Base-by-base conservation (phyloP, 2,329 filamentous ascomycete genomes). In the Trichophyton schoenleinii region DNA sequence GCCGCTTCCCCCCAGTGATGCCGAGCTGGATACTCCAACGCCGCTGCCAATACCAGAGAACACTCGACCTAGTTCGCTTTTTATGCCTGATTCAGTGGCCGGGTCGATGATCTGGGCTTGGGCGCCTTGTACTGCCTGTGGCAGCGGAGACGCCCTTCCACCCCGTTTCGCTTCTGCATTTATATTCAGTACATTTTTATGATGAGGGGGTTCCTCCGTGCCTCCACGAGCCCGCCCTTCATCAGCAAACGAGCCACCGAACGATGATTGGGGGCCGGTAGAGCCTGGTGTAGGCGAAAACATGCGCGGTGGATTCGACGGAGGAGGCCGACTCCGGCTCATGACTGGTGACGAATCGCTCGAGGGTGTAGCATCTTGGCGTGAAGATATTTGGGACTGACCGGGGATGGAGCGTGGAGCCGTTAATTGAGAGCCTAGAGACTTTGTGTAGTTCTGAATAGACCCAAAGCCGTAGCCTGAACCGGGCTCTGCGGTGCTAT, bases 31-130 rank as follows among this genome's bases (percentile, higher is more conserved):
- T 64, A 79, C 80, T 34, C 83, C 83, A 18, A 86, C 78, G 41
- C 85, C 85, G 71, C 83, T 86, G 15, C 85, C 91, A 66, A 97
- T 90, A n/a, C 92, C 92, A 18, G 89, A 90, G 74, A 96, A 96
- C 81, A 96, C 95, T 64, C 90, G 86, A 31, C 91, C 91, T 71
- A 96, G 91, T 71, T 96, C 92, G 70, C 86, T 95, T 79, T 96
- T 96, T 70, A 96, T 95, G 49, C 88, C 88, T 9, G 90, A 88
- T 71, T 96, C 91, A 15, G 87, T 88, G 13, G 85, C 84, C 4
- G 90, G 89, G 2, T 88, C 89, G 60, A 88, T 82, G 70, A 96
- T 91, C 0, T 96, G 91, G 22, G 92, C 91, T 71, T 96, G 91
- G 0, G 89, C 91, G 22, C 92, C 92, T 71, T 96, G 92, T 0